A percentile compares a stretch with the other conserved stretches of the same genome.
These are phyloP conservation scores for Imleria badia DNA, from an alignment of 768 basidiomycete species.

Conservation along the genomic window DNA sequence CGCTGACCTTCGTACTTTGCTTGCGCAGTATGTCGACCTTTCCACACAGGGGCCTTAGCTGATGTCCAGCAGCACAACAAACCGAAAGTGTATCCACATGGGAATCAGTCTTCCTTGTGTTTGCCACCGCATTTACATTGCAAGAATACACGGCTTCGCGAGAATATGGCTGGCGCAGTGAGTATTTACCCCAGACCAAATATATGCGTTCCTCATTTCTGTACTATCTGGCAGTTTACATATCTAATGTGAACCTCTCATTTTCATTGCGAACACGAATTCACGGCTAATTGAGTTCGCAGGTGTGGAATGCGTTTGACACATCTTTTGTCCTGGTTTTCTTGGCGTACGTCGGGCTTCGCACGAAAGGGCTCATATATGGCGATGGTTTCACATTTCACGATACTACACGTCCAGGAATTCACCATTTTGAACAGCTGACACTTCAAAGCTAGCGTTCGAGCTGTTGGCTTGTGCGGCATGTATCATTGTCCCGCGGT, in stretches of 20 bases:
- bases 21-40: constrained; percentile 56
- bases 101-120: constrained; percentile 74
- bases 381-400: constrained; percentile 44
- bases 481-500: constrained; percentile 85
- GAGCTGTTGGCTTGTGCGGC: constrained; percentile 84
- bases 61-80: constrained; percentile 51
- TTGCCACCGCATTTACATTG: constrained; percentile 74
- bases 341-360: constrained; percentile 61
- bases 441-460: constrained; percentile 62
- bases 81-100: constrained; percentile 49
- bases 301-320: constrained; percentile 94
- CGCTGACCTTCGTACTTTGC: constrained; percentile 71
- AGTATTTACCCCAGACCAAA: constrained; percentile 33
- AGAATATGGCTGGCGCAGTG: constrained; percentile 86
- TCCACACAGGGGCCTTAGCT: not conserved
- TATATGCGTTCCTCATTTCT: not conserved
- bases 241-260: constrained; percentile 63
- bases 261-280: not conserved
- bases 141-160: constrained; percentile 87
- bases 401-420: not conserved
- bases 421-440: constrained; percentile 31
- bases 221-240: constrained; percentile 54
- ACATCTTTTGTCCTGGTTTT: constrained; percentile 71
- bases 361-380: constrained; percentile 59
- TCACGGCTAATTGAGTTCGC: constrained; percentile 2